These are phyloP conservation scores for Gentiana dahurica DNA, from an alignment of 257 asterid genomes.

Conservation along the genomic window DNA sequence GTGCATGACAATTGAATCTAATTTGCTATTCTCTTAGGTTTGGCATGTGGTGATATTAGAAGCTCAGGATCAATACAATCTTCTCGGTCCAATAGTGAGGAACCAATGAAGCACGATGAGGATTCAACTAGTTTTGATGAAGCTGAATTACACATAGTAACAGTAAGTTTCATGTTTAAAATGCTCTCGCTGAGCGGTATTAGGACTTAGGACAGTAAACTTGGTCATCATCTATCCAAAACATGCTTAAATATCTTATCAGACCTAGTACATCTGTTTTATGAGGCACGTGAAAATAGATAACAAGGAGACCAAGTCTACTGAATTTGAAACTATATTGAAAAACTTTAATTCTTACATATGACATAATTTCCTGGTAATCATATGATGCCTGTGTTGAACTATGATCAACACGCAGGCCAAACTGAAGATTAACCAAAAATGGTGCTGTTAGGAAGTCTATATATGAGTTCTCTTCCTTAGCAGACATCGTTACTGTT, in stretches of 20 bases:
- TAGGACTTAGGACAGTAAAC: background rate
- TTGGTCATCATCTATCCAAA: too few relatives aligned
- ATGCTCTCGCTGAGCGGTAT: background rate
- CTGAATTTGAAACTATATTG: background rate
- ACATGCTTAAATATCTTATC: background rate
- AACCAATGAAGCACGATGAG: slow-evolving; percentile 16
- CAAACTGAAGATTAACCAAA: too few relatives aligned
- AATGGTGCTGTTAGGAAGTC: too few relatives aligned
- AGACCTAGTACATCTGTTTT: background rate
- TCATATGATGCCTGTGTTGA: too few relatives aligned
- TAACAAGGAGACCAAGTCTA: background rate
- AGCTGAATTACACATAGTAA: slow-evolving; percentile 13
- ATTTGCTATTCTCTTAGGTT: slow-evolving; percentile 41
- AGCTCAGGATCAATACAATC: slow-evolving; percentile 23
- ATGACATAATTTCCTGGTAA: too few relatives aligned
- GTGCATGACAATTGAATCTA: slow-evolving; percentile 17
- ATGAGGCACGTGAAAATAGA: background rate
- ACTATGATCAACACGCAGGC: too few relatives aligned
- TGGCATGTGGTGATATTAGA: slow-evolving; percentile 44
- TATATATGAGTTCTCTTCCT: too few relatives aligned
- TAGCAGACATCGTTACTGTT: too few relatives aligned
- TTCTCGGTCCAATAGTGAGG: slow-evolving; percentile 15
- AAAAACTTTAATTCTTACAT: too few relatives aligned
- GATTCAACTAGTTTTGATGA: slow-evolving; percentile 19
- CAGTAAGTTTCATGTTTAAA: slow-evolving; percentile 26